phyloP scores from a whole-genome alignment of 2,329 filamentous ascomycete species.

The Dactylellina parvicollis region DNA sequence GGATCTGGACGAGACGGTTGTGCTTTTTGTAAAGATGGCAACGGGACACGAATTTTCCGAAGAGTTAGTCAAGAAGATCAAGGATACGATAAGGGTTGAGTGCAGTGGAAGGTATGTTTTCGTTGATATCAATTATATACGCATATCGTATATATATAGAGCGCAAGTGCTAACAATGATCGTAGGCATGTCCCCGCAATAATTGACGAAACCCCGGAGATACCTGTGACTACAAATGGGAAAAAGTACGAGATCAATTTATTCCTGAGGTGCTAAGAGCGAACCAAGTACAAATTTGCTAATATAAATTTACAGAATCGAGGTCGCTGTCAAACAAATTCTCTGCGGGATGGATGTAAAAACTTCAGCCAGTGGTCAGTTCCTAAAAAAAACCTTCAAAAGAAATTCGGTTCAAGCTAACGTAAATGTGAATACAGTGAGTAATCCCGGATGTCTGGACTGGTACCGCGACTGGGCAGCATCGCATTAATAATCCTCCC shows the following conservation, averaged over 20 bases:
- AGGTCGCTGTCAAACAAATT: conserved; percentile 96
- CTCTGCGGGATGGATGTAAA: conserved; percentile 86
- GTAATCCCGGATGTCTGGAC: conserved; percentile 82
- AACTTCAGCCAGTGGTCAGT: conserved; percentile 87
- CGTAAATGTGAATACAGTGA: conserved; percentile 26
- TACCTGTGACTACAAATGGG: conserved; percentile 91
- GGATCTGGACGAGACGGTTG: conserved; percentile 85
- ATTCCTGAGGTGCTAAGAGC: conserved; percentile 36
- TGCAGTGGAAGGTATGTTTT: conserved; percentile 70
- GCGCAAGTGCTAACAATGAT: neutral
- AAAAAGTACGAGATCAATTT: conserved; percentile 81
- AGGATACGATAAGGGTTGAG: conserved; percentile 75
- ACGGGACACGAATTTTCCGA: conserved; percentile 67
- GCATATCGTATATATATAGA: too few relatives aligned
- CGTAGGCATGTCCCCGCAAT: conserved; percentile 84
- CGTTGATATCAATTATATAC: neutral
- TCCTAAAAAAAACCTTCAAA: neutral
- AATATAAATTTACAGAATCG: conserved; percentile 70
- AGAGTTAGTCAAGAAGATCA: conserved; percentile 72
- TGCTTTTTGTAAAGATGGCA: conserved; percentile 84
- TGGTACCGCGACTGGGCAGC: conserved; percentile 86
- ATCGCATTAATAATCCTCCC: conserved; percentile 61
- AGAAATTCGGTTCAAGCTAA: conserved; percentile 8
- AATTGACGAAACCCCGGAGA: conserved; percentile 82
- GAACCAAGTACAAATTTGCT: neutral